Percentiles rank a stretch among this genome's conserved stretches.
These are phyloP conservation scores for Claviceps paspali DNA, from an alignment of 2,329 filamentous ascomycete species.

Conservation along the genomic window DNA sequence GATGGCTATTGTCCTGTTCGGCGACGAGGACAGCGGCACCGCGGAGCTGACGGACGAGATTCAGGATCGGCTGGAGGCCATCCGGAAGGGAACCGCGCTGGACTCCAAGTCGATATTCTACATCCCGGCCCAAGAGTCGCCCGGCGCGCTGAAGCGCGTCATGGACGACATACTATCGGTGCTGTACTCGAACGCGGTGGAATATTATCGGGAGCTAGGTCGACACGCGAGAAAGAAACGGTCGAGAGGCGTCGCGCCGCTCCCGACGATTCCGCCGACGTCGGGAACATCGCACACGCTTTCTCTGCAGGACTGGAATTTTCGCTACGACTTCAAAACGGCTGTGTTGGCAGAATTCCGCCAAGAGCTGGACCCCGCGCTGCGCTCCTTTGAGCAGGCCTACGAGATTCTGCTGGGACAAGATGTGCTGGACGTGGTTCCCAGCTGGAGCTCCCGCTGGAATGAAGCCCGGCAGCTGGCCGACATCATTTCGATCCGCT, in stretches of 20 bases:
- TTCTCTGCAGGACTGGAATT: slow-evolving; percentile 78
- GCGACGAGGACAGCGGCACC: slow-evolving; percentile 13
- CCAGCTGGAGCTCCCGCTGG: slow-evolving; percentile 80
- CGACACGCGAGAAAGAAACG: slow-evolving; percentile 84
- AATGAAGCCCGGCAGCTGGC: slow-evolving; percentile 82
- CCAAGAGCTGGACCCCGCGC: slow-evolving; percentile 77
- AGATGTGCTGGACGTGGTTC: slow-evolving; percentile 77
- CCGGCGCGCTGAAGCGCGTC: slow-evolving; percentile 57
- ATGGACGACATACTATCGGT: slow-evolving; percentile 57
- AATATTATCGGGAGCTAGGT: slow-evolving; percentile 91
- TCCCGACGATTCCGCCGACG: slow-evolving; percentile 69
- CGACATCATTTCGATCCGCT: slow-evolving; percentile 66
- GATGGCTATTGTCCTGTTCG: slow-evolving; percentile 50
- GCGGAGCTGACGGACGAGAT: slow-evolving; percentile 45
- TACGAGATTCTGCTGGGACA: slow-evolving; percentile 70
- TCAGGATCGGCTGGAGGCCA: slow-evolving; percentile 58
- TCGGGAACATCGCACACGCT: slow-evolving; percentile 72
- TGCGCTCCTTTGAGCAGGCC: slow-evolving; percentile 73
- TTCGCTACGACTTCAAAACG: slow-evolving; percentile 88
- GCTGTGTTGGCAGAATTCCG: slow-evolving; percentile 85
- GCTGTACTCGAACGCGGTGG: slow-evolving; percentile 59
- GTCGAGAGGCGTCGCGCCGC: slow-evolving; percentile 59
- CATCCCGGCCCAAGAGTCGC: slow-evolving; percentile 57
- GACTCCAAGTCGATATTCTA: slow-evolving; percentile 81
- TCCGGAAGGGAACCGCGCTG: slow-evolving; percentile 63